Evolutionary conservation across 108 stramenopile species (phyloP), one percentile per base, ranked within the genome.

Genomic region (Mediolabrus comicus): DNA sequence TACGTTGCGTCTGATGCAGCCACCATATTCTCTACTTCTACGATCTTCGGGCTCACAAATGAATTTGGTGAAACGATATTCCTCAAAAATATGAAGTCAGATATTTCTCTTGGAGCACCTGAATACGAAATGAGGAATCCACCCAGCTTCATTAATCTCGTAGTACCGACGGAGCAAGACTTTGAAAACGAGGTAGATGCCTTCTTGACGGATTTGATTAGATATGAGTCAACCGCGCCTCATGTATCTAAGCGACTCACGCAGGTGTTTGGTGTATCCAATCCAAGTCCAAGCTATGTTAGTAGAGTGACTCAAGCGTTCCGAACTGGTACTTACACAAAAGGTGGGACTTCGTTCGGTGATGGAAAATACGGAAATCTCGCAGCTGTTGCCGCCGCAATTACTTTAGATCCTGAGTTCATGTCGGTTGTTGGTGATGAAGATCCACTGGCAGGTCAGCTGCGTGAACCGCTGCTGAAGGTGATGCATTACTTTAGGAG

Each of bases 361-460:
- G 27, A 46, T 35, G 81, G 83, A 19, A 62, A 63, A 28, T 87
- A 83, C 57, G 84, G 86, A 25, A 83, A 86, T 61, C 46, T 89
- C 13, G 72, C 33, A 12, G 84, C 88, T 4, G 71, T 71, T n/a
- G 62, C 77, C 0, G 84, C 88, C 4, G 82, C 85, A 19, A 75
- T 87, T 4, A 26, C 83, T n/a, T 57, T 86, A 12, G 84, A 89
- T 41, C 72, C 59, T 17, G 88, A 89, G 52, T 71, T 83, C 17
- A 67, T 65, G 1, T 39, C 58, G 12, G 11, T 66, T 32, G 41
- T 74, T 11, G 46, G 84, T n/a, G 83, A 84, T 52, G 63, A 39
- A 5, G 86, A 87, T 58, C 84, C 84, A 13, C 27, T 70, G 17
- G 34, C 67, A 54, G 85, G 85, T 12, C 28, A 35, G 13, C 11